phyloP scores from a whole-genome alignment of 345 rosid genomes.

The Bruguiera gymnorhiza region DNA sequence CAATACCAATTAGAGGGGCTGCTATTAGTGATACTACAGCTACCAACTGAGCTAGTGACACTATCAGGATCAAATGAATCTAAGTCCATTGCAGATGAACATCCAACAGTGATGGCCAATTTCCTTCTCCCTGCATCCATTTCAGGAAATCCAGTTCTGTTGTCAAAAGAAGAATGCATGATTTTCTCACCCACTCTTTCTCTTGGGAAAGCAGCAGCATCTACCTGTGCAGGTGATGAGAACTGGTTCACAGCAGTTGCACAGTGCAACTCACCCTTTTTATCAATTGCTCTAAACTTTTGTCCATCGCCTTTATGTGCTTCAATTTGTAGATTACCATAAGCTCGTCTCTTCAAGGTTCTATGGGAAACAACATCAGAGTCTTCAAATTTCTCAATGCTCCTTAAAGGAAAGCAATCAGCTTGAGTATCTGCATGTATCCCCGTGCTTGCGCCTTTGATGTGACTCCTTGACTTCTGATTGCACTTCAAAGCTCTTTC shows the following conservation, averaged over 20 bases:
- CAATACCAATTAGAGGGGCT: conserved; percentile 10
- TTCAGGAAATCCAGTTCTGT: conserved; percentile 32
- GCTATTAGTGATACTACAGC: conserved; percentile 16
- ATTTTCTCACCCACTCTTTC: conserved; percentile 35
- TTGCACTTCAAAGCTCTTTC: conserved; percentile 30
- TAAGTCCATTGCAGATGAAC: conserved; percentile 16
- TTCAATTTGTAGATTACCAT: conserved; percentile 24
- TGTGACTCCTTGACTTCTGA: conserved; percentile 24
- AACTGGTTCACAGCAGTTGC: conserved; percentile 23
- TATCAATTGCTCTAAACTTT: conserved; percentile 36
- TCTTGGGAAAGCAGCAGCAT: conserved; percentile 32
- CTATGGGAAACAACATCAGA: conserved; percentile 35
- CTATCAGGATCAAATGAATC: conserved; percentile 31
- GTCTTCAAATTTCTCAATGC: conserved; percentile 26
- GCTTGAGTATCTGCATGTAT: conserved; percentile 24
- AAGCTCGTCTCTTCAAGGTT: conserved; percentile 36
- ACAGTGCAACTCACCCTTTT: conserved; percentile 24
- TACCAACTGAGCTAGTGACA: conserved; percentile 36
- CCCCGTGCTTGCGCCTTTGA: conserved; percentile 20
- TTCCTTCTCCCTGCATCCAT: conserved; percentile 39
- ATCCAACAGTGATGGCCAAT: conserved; percentile 30
- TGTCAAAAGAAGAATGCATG: conserved; percentile 32
- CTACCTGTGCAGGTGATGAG: conserved; percentile 27
- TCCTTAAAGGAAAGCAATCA: conserved; percentile 25
- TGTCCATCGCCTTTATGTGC: conserved; percentile 21